phyloP scores from a whole-genome alignment of 352 stramenopile genomes.

The Detonula confervacea region DNA sequence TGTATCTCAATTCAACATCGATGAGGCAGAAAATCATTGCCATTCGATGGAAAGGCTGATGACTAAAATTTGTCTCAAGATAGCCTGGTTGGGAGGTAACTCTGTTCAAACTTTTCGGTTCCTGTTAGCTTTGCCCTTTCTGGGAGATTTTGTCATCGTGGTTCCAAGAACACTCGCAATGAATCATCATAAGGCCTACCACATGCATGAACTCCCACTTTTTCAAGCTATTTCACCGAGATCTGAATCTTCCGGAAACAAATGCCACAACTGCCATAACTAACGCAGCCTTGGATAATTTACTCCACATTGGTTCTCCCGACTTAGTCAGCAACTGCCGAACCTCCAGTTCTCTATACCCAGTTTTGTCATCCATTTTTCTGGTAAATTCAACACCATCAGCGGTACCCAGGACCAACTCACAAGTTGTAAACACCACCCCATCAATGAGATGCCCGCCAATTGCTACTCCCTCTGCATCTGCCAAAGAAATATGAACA shows the following conservation, averaged over 20 bases:
- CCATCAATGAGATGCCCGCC: constrained; percentile 79
- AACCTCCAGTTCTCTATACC: constrained; percentile 70
- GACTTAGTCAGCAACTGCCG: constrained; percentile 1
- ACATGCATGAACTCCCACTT: too few relatives aligned
- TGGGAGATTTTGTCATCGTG: too few relatives aligned
- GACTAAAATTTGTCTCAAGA: too few relatives aligned
- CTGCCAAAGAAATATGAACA: constrained; percentile 75
- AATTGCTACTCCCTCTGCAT: constrained; percentile 64
- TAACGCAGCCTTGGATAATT: constrained; percentile 10
- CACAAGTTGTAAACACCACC: constrained; percentile 78
- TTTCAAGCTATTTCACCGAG: too few relatives aligned
- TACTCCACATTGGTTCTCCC: background rate
- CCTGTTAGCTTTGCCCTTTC: too few relatives aligned
- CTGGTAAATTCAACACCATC: constrained; percentile 65
- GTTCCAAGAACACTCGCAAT: too few relatives aligned
- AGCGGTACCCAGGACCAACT: constrained; percentile 81
- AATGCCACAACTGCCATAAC: constrained; percentile 6
- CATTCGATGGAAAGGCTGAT: too few relatives aligned
- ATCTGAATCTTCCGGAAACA: constrained; percentile 12
- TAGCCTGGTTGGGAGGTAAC: too few relatives aligned
- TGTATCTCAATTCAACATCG: too few relatives aligned
- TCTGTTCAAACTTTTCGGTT: too few relatives aligned
- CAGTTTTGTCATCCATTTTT: constrained; percentile 66
- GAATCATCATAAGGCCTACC: too few relatives aligned
- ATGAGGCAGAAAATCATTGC: too few relatives aligned